These are phyloP conservation scores for Podospora australis DNA, from an alignment of 495 filamentous ascomycete genomes.

Conservation along the genomic window DNA sequence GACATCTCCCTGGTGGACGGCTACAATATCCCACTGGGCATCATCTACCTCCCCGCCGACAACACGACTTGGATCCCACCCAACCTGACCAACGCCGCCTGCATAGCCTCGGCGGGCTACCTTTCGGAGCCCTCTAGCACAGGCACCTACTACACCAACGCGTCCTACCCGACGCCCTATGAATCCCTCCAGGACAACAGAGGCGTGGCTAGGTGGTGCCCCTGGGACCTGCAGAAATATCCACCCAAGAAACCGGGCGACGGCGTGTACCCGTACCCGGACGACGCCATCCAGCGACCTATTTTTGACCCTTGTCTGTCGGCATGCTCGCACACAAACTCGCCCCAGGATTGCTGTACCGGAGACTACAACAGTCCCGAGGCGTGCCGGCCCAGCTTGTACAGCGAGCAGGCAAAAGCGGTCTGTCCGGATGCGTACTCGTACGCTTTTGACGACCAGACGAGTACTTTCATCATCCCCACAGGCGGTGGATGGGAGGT, in stretches of 20 bases:
- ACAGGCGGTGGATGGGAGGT: constrained; percentile 66
- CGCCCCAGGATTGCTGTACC: constrained; percentile 61
- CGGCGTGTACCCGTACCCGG: constrained; percentile 71
- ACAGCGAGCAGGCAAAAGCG: constrained; percentile 57
- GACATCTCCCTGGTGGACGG: constrained; percentile 82
- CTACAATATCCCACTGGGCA: constrained; percentile 69
- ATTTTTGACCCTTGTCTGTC: constrained; percentile 66
- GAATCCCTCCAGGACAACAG: constrained; percentile 45
- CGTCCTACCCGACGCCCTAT: constrained; percentile 56
- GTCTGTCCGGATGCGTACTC: constrained; percentile 81
- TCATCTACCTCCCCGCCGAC: constrained; percentile 52
- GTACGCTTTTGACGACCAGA: constrained; percentile 70
- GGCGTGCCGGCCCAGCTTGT: constrained; percentile 54
- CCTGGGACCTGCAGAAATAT: constrained; percentile 63
- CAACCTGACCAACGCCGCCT: constrained; percentile 66
- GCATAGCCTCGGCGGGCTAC: constrained; percentile 58
- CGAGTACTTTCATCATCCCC: constrained; percentile 70
- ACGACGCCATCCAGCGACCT: constrained; percentile 58
- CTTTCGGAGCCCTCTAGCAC: constrained; percentile 37
- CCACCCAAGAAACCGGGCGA: constrained; percentile 57
- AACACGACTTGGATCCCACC: constrained; percentile 57
- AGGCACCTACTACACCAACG: constrained; percentile 44
- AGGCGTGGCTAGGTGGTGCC: constrained; percentile 62
- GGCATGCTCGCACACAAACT: constrained; percentile 56
- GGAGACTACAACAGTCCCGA: constrained; percentile 51